Evolutionary conservation across 768 basidiomycete genomes (phyloP), one percentile per base, ranked within the genome.

Genomic region (Tylopilus felleus): DNA sequence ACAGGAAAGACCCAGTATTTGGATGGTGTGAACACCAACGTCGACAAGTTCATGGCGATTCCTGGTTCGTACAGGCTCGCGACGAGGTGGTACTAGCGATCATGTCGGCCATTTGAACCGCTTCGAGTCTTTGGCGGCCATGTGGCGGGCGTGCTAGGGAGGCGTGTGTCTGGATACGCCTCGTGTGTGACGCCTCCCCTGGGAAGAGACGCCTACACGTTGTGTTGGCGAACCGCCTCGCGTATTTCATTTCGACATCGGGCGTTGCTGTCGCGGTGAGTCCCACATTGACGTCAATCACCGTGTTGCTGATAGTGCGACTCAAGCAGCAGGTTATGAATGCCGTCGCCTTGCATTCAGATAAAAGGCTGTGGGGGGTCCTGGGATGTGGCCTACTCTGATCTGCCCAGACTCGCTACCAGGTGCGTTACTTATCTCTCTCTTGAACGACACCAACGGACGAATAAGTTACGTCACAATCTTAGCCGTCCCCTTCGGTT

Each of bases 41-140:
- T 66, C 36, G 70, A 60, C 54, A 60, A 49, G 66, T 66, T 68
- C 69, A 70, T 70, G 21, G 65, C 59, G 45, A 44, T 35, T 41
- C 49, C 47, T 52, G 40, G 60, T n/a, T 54, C 4, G 63, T 58
- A 58, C 58, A 56, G 58, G 64, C 62, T 60, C 56, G 53, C 57
- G 47, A 56, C 52, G 41, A 47, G 52, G 56, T 53, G 33, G 56
- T 41, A 38, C 33, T 36, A 47, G 25, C 47, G 52, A 59, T 53
- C 57, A n/a, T n/a, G 57, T 51, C 55, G 52, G 62, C 46, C 61
- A 63, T 64, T 64, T 70, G 66, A 68, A 50, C 47, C 44, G 53
- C 55, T 58, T 60, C 40, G 56, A 19, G 54, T 62, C 49, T 59
- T 65, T 65, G 64, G 36, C 55, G 38, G 29, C 60, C 68, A 70